Base-by-base conservation (phyloP, 2,329 filamentous ascomycete genomes). In the Fusarium odoratissimum region DNA sequence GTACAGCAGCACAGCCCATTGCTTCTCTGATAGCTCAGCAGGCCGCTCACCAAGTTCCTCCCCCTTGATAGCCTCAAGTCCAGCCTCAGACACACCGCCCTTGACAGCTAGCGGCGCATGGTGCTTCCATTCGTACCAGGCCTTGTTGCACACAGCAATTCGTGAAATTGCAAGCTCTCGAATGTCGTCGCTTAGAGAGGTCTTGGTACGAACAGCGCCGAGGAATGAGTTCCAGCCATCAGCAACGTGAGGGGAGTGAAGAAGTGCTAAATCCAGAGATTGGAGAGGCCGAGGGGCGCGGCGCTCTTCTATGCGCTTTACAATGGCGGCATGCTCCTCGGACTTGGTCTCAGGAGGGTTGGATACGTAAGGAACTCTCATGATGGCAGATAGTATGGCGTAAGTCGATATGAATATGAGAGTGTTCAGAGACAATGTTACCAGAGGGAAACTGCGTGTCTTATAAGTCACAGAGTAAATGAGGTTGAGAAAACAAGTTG, bases 81-180 rank as follows among this genome's bases (percentile, higher is more conserved):
- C 86, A 21, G 83, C 85, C 37, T 86, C 82, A 23, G 83, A 81
- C 9, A 93, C 86, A 9, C 91, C 91, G 0, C 87, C 91, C 25
- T 83, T 83, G 13, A 85, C 83, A 8, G 88, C 87, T 19, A 95
- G 85, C 3, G 93, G 93, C 21, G 91, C 91, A 79, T 97, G 94
- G 60, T 93, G 89, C 40, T 84, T 88, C 94, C 93, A 97, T 81
- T 97, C 94, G 81, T 95, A 97, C 90, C 92, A 94, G 4, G 94
- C 94, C 23, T 87, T 82, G 82, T 97, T 97, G 76, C 94, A 88
- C 21, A 92, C 91, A 17, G 94, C 94, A 19, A 97, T 92, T 54
- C 94, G 89, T 77, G 90, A 94, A 75, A 97, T 95, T 73, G 93
- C 91, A 23, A 95, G 85, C 84, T 97, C 94, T 73, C 93, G 90